A percentile compares a stretch with the other conserved stretches of the same genome.
These are phyloP conservation scores for Oidiodendron maius DNA, from an alignment of 495 filamentous ascomycete species.

Conservation along the genomic window DNA sequence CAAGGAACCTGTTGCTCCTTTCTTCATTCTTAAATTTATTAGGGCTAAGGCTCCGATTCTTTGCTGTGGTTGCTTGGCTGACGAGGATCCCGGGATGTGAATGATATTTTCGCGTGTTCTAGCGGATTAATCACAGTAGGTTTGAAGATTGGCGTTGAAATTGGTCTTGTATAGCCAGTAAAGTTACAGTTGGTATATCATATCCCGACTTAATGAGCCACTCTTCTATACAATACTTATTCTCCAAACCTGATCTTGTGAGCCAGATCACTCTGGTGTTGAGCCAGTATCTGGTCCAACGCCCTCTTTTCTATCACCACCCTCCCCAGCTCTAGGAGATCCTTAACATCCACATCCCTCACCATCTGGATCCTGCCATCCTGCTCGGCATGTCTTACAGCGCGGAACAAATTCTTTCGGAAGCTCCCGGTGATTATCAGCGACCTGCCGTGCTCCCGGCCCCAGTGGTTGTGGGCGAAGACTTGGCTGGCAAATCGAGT, in stretches of 20 bases:
- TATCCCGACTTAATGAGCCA: slow-evolving; percentile 3
- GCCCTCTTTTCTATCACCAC: slow-evolving; percentile 83
- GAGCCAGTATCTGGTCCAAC: slow-evolving; percentile 64
- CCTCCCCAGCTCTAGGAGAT: slow-evolving; percentile 76
- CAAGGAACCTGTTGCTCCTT: no score
- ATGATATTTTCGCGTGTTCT: no score
- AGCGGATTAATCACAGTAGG: no score
- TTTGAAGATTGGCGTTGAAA: no score
- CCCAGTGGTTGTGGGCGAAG: slow-evolving; percentile 68
- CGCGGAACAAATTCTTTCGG: slow-evolving; percentile 48
- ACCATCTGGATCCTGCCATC: slow-evolving; percentile 62
- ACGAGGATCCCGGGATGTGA: no score
- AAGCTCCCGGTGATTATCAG: slow-evolving; percentile 64
- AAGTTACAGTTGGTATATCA: slow-evolving; percentile 14
- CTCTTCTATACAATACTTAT: slow-evolving; percentile 13
- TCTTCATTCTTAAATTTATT: no score
- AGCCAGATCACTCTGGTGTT: slow-evolving; percentile 71
- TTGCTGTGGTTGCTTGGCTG: no score
- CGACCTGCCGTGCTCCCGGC: slow-evolving; percentile 60
- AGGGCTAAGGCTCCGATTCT: no score
- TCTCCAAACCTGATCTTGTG: slow-evolving; percentile 26
- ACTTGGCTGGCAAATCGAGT: slow-evolving; percentile 57
- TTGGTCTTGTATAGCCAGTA: background rate
- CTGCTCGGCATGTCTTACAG: slow-evolving; percentile 52
- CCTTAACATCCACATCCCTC: slow-evolving; percentile 86